Base-by-base conservation (phyloP, 2,329 filamentous ascomycete species). In the Alternaria ethzedia region DNA sequence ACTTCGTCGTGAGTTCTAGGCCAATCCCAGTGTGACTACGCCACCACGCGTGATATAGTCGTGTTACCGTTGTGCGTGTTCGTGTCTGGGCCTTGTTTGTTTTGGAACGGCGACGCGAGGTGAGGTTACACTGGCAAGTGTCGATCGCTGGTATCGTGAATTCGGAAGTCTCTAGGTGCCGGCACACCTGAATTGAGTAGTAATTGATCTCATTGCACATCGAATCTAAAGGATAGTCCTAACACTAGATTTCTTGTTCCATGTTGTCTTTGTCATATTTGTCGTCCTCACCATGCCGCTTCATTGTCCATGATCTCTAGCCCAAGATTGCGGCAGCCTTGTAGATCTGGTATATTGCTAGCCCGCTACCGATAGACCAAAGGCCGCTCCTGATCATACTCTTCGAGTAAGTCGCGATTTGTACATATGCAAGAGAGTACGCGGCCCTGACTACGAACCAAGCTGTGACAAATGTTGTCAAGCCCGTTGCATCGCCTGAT, bases 261-360 rank as follows among this genome's bases (percentile, higher is more conserved):
- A 25, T 20, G 12, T 12, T 30, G 11, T 25, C 9, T 12, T 15
- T 36, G 6, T 5, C 5, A 3, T 32, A 17, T 30, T 2, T 13
- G 6, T 52, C 49, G 13, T 12, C 1, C 4, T n/a, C 20, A n/a
- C 21, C n/a, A 12, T 28, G 8, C 6, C 12, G 20, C 30, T 41
- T 11, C 6, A 15, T 52, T 3, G 4, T 32, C 20, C 7, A 21
- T 20, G 15, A 30, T n/a, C 12, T 45, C 20, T 64, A 70, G 5
- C 69, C 69, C 32, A 74, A 54, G 10, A 74, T 47, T 43, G 50
- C 49, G 3, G 72, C 72, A 49, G 68, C 72, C 63, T 72, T 74
- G 51, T 70, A 73, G 28, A 74, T 64, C 60, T 74, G 72, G 15
- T 59, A 72, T 6, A 51, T 25, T 6, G 66, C 59, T 54, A 74